A percentile compares a stretch with the other conserved stretches of the same genome.
Evolutionary conservation across 208 protist species (phyloP).

Genomic region (Trypanosoma lewisi): DNA sequence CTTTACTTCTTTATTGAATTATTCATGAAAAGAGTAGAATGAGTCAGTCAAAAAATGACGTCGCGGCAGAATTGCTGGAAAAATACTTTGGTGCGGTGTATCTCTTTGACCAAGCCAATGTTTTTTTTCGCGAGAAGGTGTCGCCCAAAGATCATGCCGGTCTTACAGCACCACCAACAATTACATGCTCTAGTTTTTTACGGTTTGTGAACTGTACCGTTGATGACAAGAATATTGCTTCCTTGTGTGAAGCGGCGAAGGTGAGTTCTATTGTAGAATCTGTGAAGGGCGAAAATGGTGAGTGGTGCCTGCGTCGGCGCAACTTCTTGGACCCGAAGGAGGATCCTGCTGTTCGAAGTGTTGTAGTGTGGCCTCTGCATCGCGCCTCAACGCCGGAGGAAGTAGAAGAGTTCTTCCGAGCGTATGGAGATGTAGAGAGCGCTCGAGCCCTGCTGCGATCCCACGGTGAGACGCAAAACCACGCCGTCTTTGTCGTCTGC

Average conservation of each 20-base stretch:
- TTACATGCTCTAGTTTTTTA: conserved; percentile 28
- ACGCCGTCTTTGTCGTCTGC: conserved; percentile 18
- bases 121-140: conserved; percentile 34
- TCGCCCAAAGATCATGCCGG: conserved; percentile 17
- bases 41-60: conserved; percentile 5
- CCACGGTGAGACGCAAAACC: conserved; percentile 13
- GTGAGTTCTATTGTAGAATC: conserved; percentile 18
- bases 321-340: conserved; percentile 17
- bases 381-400: conserved; percentile 24
- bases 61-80: conserved; percentile 14
- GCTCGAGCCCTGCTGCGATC: conserved; percentile 2
- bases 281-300: conserved; percentile 9
- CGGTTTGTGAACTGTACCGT: conserved; percentile 24
- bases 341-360: conserved; percentile 33
- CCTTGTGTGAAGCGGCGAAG: conserved; percentile 18
- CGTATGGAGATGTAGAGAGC: conserved; percentile 18
- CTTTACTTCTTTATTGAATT: conserved; percentile 11
- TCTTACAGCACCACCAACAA: conserved; percentile 16
- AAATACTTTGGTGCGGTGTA: conserved; percentile 31
- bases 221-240: conserved; percentile 17
- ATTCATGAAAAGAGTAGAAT: neutral
- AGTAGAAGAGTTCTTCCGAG: conserved; percentile 23
- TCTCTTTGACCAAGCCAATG: conserved; percentile 33
- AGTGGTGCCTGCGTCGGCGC: conserved; percentile 28
- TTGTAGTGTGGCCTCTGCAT: conserved; percentile 31